Base-by-base conservation (phyloP, 495 filamentous ascomycete genomes). In the Oleoguttula mirabilis region DNA sequence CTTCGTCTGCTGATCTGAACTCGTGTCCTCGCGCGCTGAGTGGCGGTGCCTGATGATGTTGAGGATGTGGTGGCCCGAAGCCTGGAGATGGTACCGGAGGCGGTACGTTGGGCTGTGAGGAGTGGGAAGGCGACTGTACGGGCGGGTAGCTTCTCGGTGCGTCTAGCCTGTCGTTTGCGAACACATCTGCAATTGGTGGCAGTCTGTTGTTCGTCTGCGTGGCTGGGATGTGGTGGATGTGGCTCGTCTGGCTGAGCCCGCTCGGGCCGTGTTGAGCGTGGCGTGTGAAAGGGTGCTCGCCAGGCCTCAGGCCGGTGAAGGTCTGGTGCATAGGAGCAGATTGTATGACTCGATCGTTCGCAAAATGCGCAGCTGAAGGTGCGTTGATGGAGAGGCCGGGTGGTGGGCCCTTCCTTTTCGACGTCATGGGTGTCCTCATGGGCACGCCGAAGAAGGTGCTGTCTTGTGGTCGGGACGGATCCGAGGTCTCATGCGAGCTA, bases 311-410 rank as follows among this genome's bases (percentile, higher is more conserved):
- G 32, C 90, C 88, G 11, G 90, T 94, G 60, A 98, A 98, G 11
- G 84, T 88, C 60, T 93, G 87, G 55, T 94, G 74, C n/a, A 98
- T 68, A 11, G 90, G 90, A 2, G 90, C 90, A 4, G 90, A 98
- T 64, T 98, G 90, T 41, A 98, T 88, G 21, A 98, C 87, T 42
- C 90, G 72, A 64, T 98, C 90, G 55, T 90, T 80, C 38, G 90
- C 88, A 54, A 98, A 98, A 34, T 92, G 84, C 41, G 88, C 76
- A 48, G 92, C 86, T n/a, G 88, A 85, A 0, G 90, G 90, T 12
- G 90, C 85, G n/a, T 88, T 82, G 47, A 98, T 98, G 39, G 87
- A 90, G 37, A 98, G 65, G 36, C 88, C 88, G 12, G 85, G 84
- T 30, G 90, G 88, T 27, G 86, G 80, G 52, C 76, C 65, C 72